Base-by-base conservation (phyloP, 352 stramenopile species). In the Phytophthora capsici region DNA sequence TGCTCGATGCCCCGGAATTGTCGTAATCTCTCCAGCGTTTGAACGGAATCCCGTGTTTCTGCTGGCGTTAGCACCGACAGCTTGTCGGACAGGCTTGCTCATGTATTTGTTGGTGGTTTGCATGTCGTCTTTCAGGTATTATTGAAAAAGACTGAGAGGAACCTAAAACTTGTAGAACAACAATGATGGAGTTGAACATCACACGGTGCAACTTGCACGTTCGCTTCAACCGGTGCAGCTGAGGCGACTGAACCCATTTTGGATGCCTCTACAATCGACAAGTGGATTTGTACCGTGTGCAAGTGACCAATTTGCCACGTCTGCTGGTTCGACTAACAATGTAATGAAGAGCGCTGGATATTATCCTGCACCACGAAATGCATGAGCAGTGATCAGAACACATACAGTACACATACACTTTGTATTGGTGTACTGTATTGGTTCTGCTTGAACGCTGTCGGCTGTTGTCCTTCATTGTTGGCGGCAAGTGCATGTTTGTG, bases 261-360 rank as follows among this genome's bases (percentile, higher is more conserved):
- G 28, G 52, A 16, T 67, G 50, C 43, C 59, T 23, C 52, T 57
- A 56, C 59, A 44, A 67, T 67, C 51, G 32, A 63, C 51, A 56
- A 56, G 17, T 63, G 59, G 59, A 67, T 67, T 67, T 67, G 59
- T n/a, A n/a, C 50, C 22, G 40, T 59, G 51, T 48, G 53, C 37
- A 20, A 19, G 36, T 26, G 38, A 3, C 13, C 28, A 44, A 8
- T 37, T 40, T 60, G 51, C 44, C 19, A 25, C 38, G 36, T 8
- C 19, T 28, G 40, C 19, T 10, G 6, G 13, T 14, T 30, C 43
- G 43, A 63, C 30, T 50, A 64, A 64, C 25, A 23, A 1, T 10
- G 8, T 13, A 12, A 1, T 10, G 8, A 14, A 12, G 8, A 34
- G 28, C 25, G 37, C 56, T 56, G 30, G 32, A 57, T 43, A 25